A percentile compares a stretch with the other conserved stretches of the same genome.
Evolutionary conservation across 192 early-diverging fungal species (phyloP).

Genomic region (Linderina pennispora): DNA sequence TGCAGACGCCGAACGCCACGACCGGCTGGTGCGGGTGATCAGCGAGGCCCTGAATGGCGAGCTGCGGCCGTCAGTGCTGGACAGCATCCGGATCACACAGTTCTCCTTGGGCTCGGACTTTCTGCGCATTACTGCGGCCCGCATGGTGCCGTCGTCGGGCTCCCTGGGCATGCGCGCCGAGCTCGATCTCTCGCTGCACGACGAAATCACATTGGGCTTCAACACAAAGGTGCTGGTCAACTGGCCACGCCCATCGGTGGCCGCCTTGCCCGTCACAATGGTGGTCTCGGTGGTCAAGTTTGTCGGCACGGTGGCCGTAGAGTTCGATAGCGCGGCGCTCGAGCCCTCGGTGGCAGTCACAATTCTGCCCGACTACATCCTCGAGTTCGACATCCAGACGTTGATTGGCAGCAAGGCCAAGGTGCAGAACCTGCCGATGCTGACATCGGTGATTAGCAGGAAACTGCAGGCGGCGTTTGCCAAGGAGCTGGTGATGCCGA

Average conservation of each 20-base stretch:
- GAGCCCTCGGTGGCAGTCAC: conserved; percentile 27
- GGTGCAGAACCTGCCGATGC: conserved; percentile 92
- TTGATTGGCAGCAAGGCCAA: conserved; percentile 94
- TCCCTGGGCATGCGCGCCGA: conserved; percentile 43
- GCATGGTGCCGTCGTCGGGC: conserved; percentile 38
- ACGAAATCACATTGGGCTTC: conserved; percentile 90
- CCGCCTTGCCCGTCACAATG: conserved; percentile 87
- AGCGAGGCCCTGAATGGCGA: conserved; percentile 44
- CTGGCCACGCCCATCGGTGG: conserved; percentile 86
- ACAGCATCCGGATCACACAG: conserved; percentile 44
- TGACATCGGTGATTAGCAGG: conserved; percentile 79
- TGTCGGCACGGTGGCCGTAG: conserved; percentile 70
- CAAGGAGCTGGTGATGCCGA: conserved; percentile 43
- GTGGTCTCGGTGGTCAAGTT: conserved; percentile 81
- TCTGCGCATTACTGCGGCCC: conserved; percentile 37
- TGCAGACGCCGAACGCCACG: conserved; percentile 38
- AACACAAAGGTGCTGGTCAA: conserved; percentile 91
- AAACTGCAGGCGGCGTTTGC: conserved; percentile 51
- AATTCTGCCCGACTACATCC: conserved; percentile 60
- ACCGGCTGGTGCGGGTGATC: conserved; percentile 42
- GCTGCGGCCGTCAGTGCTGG: conserved; percentile 37
- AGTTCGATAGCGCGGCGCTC: conserved; percentile 30
- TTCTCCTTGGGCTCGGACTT: conserved; percentile 49
- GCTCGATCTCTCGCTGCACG: conserved; percentile 78
- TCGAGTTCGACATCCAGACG: conserved; percentile 86